phyloP scores from a whole-genome alignment of 345 rosid genomes.

The Murraya paniculata region DNA sequence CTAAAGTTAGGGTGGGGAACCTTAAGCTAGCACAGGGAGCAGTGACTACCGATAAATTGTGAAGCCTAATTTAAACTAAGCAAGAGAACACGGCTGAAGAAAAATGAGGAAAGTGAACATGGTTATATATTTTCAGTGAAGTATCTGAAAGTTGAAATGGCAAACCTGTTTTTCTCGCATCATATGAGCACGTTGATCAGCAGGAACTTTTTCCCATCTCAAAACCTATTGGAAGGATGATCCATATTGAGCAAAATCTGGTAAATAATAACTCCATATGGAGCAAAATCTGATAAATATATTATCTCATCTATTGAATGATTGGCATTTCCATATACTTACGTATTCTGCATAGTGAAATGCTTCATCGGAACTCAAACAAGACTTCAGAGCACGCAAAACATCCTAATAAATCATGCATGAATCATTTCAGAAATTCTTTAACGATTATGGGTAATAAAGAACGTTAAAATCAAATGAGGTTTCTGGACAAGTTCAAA shows the following conservation, averaged over 20 bases:
- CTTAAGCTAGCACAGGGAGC: background rate
- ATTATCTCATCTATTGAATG: background rate
- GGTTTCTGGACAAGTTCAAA: background rate
- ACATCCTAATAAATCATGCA: slow-evolving; percentile 54
- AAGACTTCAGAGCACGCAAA: slow-evolving; percentile 58
- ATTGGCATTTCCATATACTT: slow-evolving; percentile 29
- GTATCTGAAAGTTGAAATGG: background rate
- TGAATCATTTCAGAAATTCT: background rate
- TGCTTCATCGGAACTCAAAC: slow-evolving; percentile 66
- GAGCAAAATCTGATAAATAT: background rate
- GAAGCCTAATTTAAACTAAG: background rate
- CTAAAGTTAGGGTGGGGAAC: background rate
- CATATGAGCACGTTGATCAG: slow-evolving; percentile 77
- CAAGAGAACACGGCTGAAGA: background rate
- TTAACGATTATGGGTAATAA: background rate
- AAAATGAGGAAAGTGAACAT: background rate
- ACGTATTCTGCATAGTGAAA: slow-evolving; percentile 83
- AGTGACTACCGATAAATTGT: background rate
- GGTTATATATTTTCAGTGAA: background rate
- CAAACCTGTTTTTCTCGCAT: slow-evolving; percentile 89
- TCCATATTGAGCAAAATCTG: background rate
- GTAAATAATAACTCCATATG: background rate
- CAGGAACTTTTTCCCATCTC: slow-evolving; percentile 93
- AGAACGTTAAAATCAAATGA: background rate
- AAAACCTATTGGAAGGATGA: slow-evolving; percentile 43